Evolutionary conservation across 164 flowering plant genomes (phyloP).

Genomic region (Amborella trichopoda): DNA sequence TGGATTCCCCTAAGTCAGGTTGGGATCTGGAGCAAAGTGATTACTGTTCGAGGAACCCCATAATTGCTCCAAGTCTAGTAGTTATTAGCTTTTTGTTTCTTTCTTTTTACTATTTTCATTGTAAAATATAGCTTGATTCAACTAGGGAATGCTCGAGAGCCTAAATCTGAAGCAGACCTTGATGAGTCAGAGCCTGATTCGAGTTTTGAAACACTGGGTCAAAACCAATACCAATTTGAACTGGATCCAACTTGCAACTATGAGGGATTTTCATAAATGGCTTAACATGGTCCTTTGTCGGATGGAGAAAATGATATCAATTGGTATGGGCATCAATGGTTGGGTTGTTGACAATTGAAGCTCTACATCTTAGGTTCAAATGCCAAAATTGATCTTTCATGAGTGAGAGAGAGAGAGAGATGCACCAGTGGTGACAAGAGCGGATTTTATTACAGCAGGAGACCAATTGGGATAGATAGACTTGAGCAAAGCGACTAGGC

Average conservation of each 20-base stretch:
- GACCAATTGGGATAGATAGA: constrained; percentile 31
- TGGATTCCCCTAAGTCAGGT: too few species aligned
- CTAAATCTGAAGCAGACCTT: too few species aligned
- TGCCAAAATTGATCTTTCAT: too few species aligned
- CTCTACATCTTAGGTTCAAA: neutral
- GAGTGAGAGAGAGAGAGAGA: neutral
- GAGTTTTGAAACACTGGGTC: neutral
- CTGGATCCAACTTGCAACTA: neutral
- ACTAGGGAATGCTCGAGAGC: too few species aligned
- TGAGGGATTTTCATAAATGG: neutral
- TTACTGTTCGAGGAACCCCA: too few species aligned
- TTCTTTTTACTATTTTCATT: too few species aligned
- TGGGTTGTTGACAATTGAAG: neutral
- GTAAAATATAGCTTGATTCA: too few species aligned
- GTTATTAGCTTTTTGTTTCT: too few species aligned
- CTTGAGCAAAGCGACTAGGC: constrained; percentile 36
- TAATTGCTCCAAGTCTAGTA: too few species aligned
- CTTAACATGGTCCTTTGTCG: neutral
- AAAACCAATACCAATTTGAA: neutral
- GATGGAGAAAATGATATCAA: neutral
- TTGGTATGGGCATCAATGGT: neutral
- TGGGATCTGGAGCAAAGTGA: too few species aligned
- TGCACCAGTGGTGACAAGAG: constrained; percentile 38
- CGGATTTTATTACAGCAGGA: too few species aligned
- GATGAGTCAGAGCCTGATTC: too few species aligned